Evolutionary conservation across 2,329 filamentous ascomycete genomes (phyloP), one percentile per base, ranked within the genome.

Genomic region (Sordariomycetes sp.): DNA sequence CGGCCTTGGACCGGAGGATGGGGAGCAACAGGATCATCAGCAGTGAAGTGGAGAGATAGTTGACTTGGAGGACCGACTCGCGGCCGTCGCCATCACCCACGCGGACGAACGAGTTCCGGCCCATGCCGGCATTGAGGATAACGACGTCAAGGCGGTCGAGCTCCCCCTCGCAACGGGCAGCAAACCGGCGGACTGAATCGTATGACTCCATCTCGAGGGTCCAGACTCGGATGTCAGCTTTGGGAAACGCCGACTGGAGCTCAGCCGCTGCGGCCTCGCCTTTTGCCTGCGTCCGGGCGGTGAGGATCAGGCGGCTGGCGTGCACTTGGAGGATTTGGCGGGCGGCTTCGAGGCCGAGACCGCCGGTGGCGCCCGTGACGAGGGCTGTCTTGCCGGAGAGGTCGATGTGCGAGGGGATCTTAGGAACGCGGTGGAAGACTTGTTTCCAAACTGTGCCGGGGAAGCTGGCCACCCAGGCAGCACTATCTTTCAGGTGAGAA

Each of bases 291-390:
- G 68, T 71, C 1, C 76, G 74, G 2, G 76, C 75, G 8, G 70
- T 72, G 8, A 79, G 61, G 59, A 79, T 73, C 5, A 79, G 63
- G 25, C 68, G 69, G 5, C 67, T 67, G 10, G 75, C 64, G 0
- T 67, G 64, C 37, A 71, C 66, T 2, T 65, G 60, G 3, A 74
- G 67, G 40, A 79, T 68, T 59, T 77, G 72, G 0, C 68, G 65
- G 7, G 69, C 68, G 2, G 69, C 62, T 65, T 77, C 76, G n/a
- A 76, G 64, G 3, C 77, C 77, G 0, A 79, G 64, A 0, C 77
- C 77, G 4, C 61, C 65, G 59, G 77, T 79, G 25, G 69, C 64
- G 1, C 77, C 77, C 0, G 77, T 78, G 11, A 79, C 66, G 48
- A 79, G 72, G 51, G 72, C 72, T 1, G 69, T 68, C 61, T 76